These are phyloP conservation scores for Phytophthora pini DNA, from an alignment of 352 stramenopile species.

Conservation along the genomic window DNA sequence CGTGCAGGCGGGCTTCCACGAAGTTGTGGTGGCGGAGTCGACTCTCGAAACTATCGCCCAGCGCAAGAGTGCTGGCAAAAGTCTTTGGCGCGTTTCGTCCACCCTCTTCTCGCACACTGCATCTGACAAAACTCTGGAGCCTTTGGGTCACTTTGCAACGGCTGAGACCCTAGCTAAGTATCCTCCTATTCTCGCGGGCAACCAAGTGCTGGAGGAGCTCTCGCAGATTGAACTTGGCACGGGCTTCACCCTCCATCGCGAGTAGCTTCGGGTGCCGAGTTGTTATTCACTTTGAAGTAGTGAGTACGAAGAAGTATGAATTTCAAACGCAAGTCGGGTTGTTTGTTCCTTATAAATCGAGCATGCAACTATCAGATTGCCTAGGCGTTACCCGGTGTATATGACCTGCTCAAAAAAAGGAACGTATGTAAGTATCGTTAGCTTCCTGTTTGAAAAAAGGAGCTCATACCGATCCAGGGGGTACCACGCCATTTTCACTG, in stretches of 20 bases:
- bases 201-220: constrained; percentile 90
- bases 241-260: constrained; percentile 74
- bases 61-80: constrained; percentile 72
- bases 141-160: constrained; percentile 83
- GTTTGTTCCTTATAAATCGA: no score
- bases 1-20: constrained; percentile 93
- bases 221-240: constrained; percentile 85
- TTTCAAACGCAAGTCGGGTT: no score
- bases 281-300: no score
- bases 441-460: not conserved
- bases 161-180: constrained; percentile 71
- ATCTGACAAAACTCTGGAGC: constrained; percentile 88
- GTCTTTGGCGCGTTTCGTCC: constrained; percentile 91
- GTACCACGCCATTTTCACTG: constrained; percentile 51
- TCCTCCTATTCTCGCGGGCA: constrained; percentile 81
- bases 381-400: constrained; percentile 22
- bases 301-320: no score
- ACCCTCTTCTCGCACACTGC: constrained; percentile 93
- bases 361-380: no score
- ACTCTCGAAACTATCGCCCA: constrained; percentile 79
- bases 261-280: constrained; percentile 32
- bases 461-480: constrained; percentile 50
- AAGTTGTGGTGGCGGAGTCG: constrained; percentile 87
- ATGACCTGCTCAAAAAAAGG: constrained; percentile 23
- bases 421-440: not conserved